These are phyloP conservation scores for Endocarpon pusillum DNA, from an alignment of 495 filamentous ascomycete genomes.

Conservation along the genomic window DNA sequence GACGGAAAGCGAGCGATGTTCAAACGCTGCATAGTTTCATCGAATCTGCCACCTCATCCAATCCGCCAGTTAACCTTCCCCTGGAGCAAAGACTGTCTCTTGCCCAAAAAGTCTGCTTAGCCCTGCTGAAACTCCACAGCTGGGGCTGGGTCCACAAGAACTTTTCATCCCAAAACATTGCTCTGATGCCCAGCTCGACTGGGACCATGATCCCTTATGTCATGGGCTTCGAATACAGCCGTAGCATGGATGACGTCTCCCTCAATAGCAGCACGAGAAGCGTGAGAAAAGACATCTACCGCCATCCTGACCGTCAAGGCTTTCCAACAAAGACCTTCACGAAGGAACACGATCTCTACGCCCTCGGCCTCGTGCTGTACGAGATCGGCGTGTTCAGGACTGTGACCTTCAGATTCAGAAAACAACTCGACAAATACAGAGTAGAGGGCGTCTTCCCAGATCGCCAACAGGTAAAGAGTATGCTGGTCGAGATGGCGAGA, in stretches of 20 bases:
- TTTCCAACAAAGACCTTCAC: conserved; percentile 9
- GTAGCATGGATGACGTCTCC: conserved; percentile 8
- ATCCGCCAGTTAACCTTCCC: too few relatives aligned
- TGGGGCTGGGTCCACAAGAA: conserved; percentile 17
- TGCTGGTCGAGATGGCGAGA: conserved; percentile 4
- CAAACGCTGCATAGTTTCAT: too few relatives aligned
- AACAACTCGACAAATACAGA: conserved; percentile 5
- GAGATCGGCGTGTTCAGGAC: conserved; percentile 18
- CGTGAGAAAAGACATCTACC: conserved; percentile 14
- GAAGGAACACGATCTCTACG: conserved; percentile 23
- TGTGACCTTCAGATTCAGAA: conserved; percentile 7
- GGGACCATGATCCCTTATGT: conserved; percentile 6
- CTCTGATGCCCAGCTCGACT: conserved; percentile 7
- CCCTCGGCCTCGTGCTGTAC: conserved; percentile 20
- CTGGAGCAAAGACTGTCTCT: background rate
- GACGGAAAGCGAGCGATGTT: too few relatives aligned
- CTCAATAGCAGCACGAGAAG: conserved; percentile 9
- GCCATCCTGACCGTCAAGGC: conserved; percentile 16
- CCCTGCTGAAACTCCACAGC: conserved; percentile 12
- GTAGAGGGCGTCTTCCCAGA: conserved; percentile 7
- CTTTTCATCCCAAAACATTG: conserved; percentile 14
- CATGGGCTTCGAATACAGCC: conserved; percentile 13
- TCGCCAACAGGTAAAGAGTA: conserved; percentile 5
- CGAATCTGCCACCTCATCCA: too few relatives aligned
- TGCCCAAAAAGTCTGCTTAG: conserved; percentile 7